Percentiles rank a stretch among this genome's conserved stretches.
Conservation (phyloP, 129 eudicot species). For the Centaurea solstitialis region DNA sequence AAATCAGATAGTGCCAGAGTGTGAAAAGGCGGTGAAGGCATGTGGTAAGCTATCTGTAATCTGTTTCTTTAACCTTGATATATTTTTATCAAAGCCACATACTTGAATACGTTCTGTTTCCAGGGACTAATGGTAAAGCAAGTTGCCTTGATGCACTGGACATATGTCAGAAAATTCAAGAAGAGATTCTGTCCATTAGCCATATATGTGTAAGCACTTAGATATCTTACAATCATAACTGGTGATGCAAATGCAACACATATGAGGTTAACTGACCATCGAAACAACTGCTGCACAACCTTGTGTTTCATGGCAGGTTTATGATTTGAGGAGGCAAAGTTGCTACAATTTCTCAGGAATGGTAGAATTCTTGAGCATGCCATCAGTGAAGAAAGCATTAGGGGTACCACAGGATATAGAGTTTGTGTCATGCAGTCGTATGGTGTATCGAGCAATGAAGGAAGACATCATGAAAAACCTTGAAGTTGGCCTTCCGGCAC, state of each 20-base stretch:
- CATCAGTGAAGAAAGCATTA: slow-evolving; percentile 47
- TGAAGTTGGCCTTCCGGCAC: slow-evolving; percentile 66
- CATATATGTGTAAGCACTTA: slow-evolving; percentile 50
- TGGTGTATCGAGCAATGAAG: slow-evolving; percentile 57
- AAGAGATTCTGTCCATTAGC: slow-evolving; percentile 28
- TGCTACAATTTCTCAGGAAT: slow-evolving; percentile 57
- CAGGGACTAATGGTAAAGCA: slow-evolving; percentile 47
- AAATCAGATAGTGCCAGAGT: slow-evolving; percentile 35
- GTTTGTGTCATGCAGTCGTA: slow-evolving; percentile 45
- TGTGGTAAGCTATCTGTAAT: slow-evolving; percentile 50
- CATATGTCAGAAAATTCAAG: slow-evolving; percentile 40
- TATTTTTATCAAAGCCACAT: background rate
- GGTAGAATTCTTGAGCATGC: slow-evolving; percentile 41
- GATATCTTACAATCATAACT: background rate
- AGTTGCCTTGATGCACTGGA: slow-evolving; percentile 46
- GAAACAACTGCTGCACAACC: too few relatives aligned
- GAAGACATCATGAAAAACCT: slow-evolving; percentile 76
- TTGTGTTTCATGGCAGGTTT: slow-evolving; percentile 46
- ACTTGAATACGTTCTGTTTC: background rate
- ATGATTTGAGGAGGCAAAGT: slow-evolving; percentile 54
- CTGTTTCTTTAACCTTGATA: background rate
- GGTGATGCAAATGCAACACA: background rate
- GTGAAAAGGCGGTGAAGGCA: slow-evolving; percentile 52
- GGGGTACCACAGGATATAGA: slow-evolving; percentile 60
- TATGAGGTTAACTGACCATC: background rate